These are phyloP conservation scores for Theileria luwenshuni DNA, from an alignment of 169 alveolate genomes.

Conservation along the genomic window DNA sequence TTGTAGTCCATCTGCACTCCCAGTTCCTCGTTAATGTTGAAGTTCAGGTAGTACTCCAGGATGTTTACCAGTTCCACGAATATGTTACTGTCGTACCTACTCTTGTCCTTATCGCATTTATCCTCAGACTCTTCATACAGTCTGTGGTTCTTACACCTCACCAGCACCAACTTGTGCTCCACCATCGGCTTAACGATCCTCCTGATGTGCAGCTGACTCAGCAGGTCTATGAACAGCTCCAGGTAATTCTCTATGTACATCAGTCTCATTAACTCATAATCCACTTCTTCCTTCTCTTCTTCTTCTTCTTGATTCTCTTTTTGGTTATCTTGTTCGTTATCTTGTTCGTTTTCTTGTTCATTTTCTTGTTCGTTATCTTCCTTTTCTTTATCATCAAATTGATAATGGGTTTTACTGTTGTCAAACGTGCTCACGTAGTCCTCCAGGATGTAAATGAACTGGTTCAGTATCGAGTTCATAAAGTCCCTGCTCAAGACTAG, in stretches of 20 bases:
- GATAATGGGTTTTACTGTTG: no score
- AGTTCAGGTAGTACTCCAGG: conserved; percentile 54
- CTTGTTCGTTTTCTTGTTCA: background rate
- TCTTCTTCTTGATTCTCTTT: background rate
- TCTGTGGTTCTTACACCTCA: conserved; percentile 54
- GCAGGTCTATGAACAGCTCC: conserved; percentile 57
- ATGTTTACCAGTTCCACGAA: conserved; percentile 52
- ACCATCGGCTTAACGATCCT: conserved; percentile 60
- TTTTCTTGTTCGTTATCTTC: background rate
- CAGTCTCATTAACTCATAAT: conserved; percentile 42
- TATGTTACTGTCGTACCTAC: conserved; percentile 22
- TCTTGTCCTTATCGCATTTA: background rate
- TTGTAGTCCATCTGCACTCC: conserved; percentile 57
- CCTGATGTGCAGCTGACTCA: conserved; percentile 57
- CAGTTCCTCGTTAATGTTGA: conserved; percentile 65
- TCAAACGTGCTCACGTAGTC: conserved; percentile 22
- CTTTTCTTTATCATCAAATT: background rate
- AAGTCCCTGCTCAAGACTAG: conserved; percentile 56
- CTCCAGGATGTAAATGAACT: conserved; percentile 62
- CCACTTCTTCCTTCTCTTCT: conserved; percentile 3
- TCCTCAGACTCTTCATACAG: conserved; percentile 46
- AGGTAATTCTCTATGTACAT: conserved; percentile 63
- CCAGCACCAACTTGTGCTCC: conserved; percentile 52
- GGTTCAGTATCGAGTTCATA: conserved; percentile 54
- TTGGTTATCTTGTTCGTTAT: background rate